These are phyloP conservation scores for Kernera saxatilis DNA, from an alignment of 345 rosid genomes.

Conservation along the genomic window DNA sequence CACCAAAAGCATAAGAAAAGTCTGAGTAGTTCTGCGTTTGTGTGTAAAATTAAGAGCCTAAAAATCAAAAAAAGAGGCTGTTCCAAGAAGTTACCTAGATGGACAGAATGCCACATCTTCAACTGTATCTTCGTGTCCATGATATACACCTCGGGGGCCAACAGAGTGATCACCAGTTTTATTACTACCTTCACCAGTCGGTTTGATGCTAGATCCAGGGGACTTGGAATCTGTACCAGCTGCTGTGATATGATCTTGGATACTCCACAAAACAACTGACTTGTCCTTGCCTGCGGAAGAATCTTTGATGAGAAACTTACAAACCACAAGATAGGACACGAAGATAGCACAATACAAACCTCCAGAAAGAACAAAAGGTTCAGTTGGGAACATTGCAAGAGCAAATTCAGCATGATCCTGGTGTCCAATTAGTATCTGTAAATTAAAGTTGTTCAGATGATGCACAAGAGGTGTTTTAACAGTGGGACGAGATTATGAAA, in stretches of 20 bases:
- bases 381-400: slow-evolving; percentile 91
- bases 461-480: neutral
- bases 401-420: slow-evolving; percentile 96
- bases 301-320: slow-evolving; percentile 17
- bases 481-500: neutral
- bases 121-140: slow-evolving; percentile 84
- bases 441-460: slow-evolving; percentile 12
- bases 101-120: slow-evolving; percentile 94
- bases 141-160: slow-evolving; percentile 81
- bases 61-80: neutral
- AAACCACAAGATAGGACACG: neutral
- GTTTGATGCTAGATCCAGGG: slow-evolving; percentile 56
- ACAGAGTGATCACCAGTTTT: slow-evolving; percentile 50
- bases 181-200: slow-evolving; percentile 47
- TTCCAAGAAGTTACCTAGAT: slow-evolving; percentile 53
- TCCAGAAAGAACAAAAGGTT: slow-evolving; percentile 95
- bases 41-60: neutral
- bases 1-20: slow-evolving; percentile 20
- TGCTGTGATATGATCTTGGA: slow-evolving; percentile 76
- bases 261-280: slow-evolving; percentile 84
- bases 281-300: slow-evolving; percentile 75
- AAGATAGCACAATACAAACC: slow-evolving; percentile 36
- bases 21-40: neutral
- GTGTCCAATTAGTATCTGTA: slow-evolving; percentile 88
- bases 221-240: slow-evolving; percentile 49